Evolutionary conservation across 202 grass and related monocot genomes (phyloP).

Genomic region (Cymbopogon flexuosus): DNA sequence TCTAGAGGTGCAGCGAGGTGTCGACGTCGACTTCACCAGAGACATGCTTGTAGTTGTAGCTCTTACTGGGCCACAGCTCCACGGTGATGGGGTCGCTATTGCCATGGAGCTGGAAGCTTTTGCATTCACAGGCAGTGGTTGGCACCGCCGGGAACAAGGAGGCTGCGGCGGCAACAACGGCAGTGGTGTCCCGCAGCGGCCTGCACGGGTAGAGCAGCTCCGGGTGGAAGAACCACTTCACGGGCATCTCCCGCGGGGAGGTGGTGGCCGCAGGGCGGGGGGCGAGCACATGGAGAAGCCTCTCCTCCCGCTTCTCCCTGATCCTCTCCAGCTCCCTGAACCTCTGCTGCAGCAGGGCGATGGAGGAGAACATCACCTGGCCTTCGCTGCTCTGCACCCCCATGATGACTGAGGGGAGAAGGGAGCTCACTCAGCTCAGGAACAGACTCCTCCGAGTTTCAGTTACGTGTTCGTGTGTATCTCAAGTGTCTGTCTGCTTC

Average conservation of each 20-base stretch:
- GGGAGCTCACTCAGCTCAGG: background rate
- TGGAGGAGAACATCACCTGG: slow-evolving; percentile 45
- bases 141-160: slow-evolving; percentile 30
- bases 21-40: slow-evolving; percentile 53
- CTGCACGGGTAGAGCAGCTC: slow-evolving; percentile 58
- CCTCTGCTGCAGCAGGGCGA: slow-evolving; percentile 47
- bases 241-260: background rate
- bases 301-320: slow-evolving; percentile 50
- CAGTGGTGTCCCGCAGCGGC: slow-evolving; percentile 33
- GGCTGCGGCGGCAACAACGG: background rate
- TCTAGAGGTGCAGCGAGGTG: slow-evolving; percentile 76
- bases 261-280: background rate
- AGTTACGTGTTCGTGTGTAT: background rate
- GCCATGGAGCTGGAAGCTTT: slow-evolving; percentile 31
- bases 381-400: slow-evolving; percentile 35
- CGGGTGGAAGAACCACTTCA: slow-evolving; percentile 63
- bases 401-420: background rate
- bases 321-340: slow-evolving; percentile 53
- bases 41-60: slow-evolving; percentile 33
- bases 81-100: slow-evolving; percentile 4
- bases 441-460: background rate
- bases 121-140: slow-evolving; percentile 19
- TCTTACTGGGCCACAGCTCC: slow-evolving; percentile 43
- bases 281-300: slow-evolving; percentile 30
- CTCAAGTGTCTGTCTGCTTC: background rate